Percentiles rank a stretch among this genome's conserved stretches.
These are phyloP conservation scores for Patellifolia procumbens DNA, from an alignment of 179 eudicot species.

Conservation along the genomic window DNA sequence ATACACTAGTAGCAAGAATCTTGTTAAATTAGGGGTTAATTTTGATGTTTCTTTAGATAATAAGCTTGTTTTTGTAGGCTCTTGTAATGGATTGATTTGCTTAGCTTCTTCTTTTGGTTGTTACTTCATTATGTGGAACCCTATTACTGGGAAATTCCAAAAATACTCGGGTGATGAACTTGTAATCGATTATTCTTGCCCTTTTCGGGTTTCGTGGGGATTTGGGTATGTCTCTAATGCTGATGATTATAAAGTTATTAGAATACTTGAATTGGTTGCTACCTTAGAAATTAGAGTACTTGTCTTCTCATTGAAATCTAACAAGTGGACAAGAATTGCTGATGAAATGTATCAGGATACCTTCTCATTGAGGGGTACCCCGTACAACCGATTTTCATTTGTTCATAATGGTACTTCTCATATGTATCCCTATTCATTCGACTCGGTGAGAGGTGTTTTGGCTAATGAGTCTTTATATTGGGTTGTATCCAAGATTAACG, in stretches of 20 bases:
- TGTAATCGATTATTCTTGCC: not conserved
- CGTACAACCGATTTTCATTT: not conserved
- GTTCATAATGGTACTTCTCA: not conserved
- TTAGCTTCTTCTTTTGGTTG: not conserved
- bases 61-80: not conserved
- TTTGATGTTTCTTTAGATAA: not conserved
- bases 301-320: slow-evolving; percentile 9
- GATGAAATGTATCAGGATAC: not conserved
- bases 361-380: not conserved
- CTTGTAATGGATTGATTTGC: slow-evolving; percentile 13
- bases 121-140: slow-evolving; percentile 12
- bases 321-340: not conserved
- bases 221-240: slow-evolving; percentile 11
- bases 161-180: not conserved
- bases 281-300: not conserved
- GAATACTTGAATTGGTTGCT: not conserved
- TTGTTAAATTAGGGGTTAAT: not conserved
- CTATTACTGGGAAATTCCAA: not conserved
- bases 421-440: not conserved
- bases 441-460: not conserved
- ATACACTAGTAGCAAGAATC: not conserved
- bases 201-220: not conserved
- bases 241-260: slow-evolving; percentile 15
- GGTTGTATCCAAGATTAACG: not conserved
- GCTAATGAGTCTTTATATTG: slow-evolving; percentile 14